phyloP scores from a whole-genome alignment of 2,329 filamentous ascomycete genomes.

The Ascochyta rabiei region DNA sequence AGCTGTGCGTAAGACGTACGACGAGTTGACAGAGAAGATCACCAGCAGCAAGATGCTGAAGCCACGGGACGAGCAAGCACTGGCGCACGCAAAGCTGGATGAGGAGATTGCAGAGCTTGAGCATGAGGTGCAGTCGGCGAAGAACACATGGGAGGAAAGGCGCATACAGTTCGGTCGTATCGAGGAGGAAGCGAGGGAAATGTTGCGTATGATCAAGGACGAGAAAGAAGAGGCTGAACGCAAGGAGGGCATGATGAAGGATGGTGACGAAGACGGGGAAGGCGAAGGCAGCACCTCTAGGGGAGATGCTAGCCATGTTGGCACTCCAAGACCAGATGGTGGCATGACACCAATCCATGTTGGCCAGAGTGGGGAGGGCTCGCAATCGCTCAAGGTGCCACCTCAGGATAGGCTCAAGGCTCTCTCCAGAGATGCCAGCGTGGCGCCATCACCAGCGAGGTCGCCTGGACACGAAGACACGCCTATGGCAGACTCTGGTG shows the following conservation, averaged over 20 bases:
- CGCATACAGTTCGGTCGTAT: constrained; percentile 86
- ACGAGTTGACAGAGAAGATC: constrained; percentile 86
- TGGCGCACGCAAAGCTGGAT: constrained; percentile 79
- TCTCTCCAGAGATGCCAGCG: constrained; percentile 36
- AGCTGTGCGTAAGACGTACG: constrained; percentile 81
- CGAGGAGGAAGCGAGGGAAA: constrained; percentile 86
- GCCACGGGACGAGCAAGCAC: constrained; percentile 81
- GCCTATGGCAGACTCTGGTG: constrained; percentile 39
- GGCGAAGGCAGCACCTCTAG: constrained; percentile 48
- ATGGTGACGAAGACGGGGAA: constrained; percentile 49
- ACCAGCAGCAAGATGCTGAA: constrained; percentile 79
- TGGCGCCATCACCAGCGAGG: constrained; percentile 33
- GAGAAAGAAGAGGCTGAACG: constrained; percentile 95
- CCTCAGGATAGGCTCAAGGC: constrained; percentile 42
- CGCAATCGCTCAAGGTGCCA: constrained; percentile 35
- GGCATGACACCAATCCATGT: constrained; percentile 50
- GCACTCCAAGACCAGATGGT: constrained; percentile 53
- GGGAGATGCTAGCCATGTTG: constrained; percentile 49
- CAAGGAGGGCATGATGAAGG: constrained; percentile 69
- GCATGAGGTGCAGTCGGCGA: constrained; percentile 81
- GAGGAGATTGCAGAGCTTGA: constrained; percentile 88
- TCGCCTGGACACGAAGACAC: constrained; percentile 36
- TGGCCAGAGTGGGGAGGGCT: constrained; percentile 40
- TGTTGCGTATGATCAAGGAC: constrained; percentile 85
- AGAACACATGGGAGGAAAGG: constrained; percentile 81